phyloP scores from a whole-genome alignment of 2,329 filamentous ascomycete species.

The Aspergillus pseudotamarii region DNA sequence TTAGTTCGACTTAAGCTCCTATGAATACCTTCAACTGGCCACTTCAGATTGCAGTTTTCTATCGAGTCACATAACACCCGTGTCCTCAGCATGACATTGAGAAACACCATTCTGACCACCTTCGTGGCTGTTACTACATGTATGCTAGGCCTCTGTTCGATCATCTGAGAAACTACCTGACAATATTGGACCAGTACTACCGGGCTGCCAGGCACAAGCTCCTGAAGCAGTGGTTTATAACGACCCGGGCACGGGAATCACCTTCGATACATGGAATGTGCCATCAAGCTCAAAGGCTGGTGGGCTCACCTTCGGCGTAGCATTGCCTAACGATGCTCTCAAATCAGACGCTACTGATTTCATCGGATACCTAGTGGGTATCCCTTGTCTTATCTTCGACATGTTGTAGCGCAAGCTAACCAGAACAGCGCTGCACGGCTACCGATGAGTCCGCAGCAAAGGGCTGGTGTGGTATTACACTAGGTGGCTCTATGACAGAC shows the following conservation, averaged over 20 bases:
- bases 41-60: background rate
- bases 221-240: background rate
- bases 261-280: slow-evolving; percentile 6
- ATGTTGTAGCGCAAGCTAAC: background rate
- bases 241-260: background rate
- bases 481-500: slow-evolving; percentile 11
- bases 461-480: slow-evolving; percentile 9
- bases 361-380: slow-evolving; percentile 10
- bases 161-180: background rate
- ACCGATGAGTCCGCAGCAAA: background rate
- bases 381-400: background rate
- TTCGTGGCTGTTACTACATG: background rate
- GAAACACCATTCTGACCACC: background rate
- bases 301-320: slow-evolving; percentile 10
- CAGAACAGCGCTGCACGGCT: background rate
- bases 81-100: background rate
- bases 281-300: background rate
- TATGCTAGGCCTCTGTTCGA: background rate
- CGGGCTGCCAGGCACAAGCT: background rate
- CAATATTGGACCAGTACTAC: background rate
- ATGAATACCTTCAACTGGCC: background rate
- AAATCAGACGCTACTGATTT: slow-evolving; percentile 11
- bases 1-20: background rate
- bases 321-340: slow-evolving; percentile 3
- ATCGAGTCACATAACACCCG: background rate